Conservation (phyloP, 2,329 filamentous ascomycete genomes). For the Hypoxylon sp. region DNA sequence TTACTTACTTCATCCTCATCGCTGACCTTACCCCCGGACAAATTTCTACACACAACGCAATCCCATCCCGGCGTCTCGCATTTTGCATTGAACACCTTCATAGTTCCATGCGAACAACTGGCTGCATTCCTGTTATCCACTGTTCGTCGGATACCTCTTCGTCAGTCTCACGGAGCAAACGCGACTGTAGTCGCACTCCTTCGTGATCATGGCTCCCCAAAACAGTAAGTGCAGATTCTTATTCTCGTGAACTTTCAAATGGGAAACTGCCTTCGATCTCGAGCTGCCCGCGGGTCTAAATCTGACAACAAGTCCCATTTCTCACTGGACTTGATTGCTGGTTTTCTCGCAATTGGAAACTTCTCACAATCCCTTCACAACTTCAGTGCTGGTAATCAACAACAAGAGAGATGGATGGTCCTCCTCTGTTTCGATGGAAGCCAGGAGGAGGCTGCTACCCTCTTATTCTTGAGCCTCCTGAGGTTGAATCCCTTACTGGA, state of each 20-base stretch:
- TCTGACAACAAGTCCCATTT: not conserved
- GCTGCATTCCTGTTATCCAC: conserved; percentile 1
- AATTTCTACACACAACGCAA: not conserved
- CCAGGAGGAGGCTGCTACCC: not conserved
- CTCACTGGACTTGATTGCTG: not conserved
- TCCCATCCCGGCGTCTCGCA: not conserved
- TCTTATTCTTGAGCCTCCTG: not conserved
- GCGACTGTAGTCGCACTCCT: conserved; percentile 24
- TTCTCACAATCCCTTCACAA: conserved; percentile 6
- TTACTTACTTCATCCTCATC: conserved; percentile 15
- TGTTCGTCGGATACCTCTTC: not conserved
- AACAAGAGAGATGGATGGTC: conserved; percentile 1
- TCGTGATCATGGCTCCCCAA: conserved; percentile 49
- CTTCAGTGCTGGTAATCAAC: not conserved
- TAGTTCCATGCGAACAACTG: not conserved
- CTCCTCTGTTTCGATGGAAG: conserved; percentile 11
- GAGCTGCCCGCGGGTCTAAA: not conserved
- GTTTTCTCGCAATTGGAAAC: conserved; percentile 3
- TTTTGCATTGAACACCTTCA: not conserved
- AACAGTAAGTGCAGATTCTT: conserved; percentile 45
- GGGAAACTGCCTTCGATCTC: not conserved
- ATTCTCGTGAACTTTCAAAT: not conserved
- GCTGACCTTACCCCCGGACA: conserved; percentile 6
- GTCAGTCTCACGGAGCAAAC: conserved; percentile 8
- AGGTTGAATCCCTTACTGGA: not conserved